Evolutionary conservation across 2,329 filamentous ascomycete genomes (phyloP).

Genomic region (Rhexocercosporidium sp.): DNA sequence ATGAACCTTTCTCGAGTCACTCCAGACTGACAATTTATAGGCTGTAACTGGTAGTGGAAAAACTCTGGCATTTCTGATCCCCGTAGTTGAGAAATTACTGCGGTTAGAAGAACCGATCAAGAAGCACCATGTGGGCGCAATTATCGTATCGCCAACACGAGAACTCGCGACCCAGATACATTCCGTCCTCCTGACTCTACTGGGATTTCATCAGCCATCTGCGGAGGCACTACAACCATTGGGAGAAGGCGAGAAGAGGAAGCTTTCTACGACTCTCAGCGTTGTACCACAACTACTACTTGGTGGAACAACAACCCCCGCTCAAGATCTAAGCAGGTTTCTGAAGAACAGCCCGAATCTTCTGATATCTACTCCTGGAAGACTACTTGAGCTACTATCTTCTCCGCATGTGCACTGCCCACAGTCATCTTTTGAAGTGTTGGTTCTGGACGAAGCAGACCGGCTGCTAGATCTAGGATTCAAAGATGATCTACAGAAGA

Average conservation of each 20-base stretch:
- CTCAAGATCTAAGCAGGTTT: slow-evolving; percentile 87
- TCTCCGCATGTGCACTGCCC: slow-evolving; percentile 88
- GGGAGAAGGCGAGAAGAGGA: slow-evolving; percentile 57
- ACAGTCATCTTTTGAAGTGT: slow-evolving; percentile 86
- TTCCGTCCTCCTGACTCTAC: slow-evolving; percentile 74
- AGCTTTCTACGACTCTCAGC: slow-evolving; percentile 53
- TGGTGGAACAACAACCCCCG: slow-evolving; percentile 78
- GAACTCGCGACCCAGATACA: slow-evolving; percentile 93
- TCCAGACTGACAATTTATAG: slow-evolving; percentile 44
- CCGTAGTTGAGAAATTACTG: slow-evolving; percentile 81
- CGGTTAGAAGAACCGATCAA: slow-evolving; percentile 82
- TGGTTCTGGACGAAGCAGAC: slow-evolving; percentile 95
- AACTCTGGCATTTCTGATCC: slow-evolving; percentile 84
- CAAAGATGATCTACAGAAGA: slow-evolving; percentile 86
- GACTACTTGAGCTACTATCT: slow-evolving; percentile 83
- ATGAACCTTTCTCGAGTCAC: neutral
- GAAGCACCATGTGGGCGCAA: slow-evolving; percentile 86
- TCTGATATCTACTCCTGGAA: slow-evolving; percentile 87
- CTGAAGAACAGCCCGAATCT: slow-evolving; percentile 85
- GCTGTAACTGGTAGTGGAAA: slow-evolving; percentile 93
- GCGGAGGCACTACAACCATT: slow-evolving; percentile 65
- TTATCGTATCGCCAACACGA: slow-evolving; percentile 91
- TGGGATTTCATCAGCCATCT: slow-evolving; percentile 84
- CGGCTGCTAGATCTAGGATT: slow-evolving; percentile 92
- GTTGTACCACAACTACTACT: slow-evolving; percentile 87